phyloP scores from a whole-genome alignment of 2,329 filamentous ascomycete species.

The Xylariomycetidae sp. region DNA sequence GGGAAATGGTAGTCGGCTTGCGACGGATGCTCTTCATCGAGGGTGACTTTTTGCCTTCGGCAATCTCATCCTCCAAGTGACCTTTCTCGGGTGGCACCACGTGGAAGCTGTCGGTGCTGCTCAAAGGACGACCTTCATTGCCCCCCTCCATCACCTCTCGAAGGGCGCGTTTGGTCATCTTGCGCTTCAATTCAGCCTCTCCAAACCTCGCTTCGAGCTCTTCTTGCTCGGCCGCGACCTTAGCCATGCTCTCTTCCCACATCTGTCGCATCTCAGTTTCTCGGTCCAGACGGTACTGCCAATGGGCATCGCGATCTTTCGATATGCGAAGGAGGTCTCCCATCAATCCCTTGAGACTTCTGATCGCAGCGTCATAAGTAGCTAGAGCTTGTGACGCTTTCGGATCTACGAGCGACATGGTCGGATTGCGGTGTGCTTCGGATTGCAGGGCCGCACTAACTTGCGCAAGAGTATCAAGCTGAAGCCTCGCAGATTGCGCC shows the following conservation, averaged over 20 bases:
- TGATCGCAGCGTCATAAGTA: slow-evolving; percentile 86
- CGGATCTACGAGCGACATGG: slow-evolving; percentile 69
- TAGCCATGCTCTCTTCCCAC: slow-evolving; percentile 99
- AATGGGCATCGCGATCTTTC: slow-evolving; percentile 89
- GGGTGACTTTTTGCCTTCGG: slow-evolving; percentile 34
- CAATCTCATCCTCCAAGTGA: slow-evolving; percentile 29
- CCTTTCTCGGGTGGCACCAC: slow-evolving; percentile 25
- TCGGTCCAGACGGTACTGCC: slow-evolving; percentile 90
- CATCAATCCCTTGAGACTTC: slow-evolving; percentile 78
- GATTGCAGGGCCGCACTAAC: slow-evolving; percentile 77
- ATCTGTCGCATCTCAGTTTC: slow-evolving; percentile 88
- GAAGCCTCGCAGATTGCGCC: slow-evolving; percentile 87
- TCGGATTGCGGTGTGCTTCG: slow-evolving; percentile 66
- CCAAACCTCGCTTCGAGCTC: slow-evolving; percentile 81
- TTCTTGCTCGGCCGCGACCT: slow-evolving; percentile 92
- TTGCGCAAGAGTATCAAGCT: slow-evolving; percentile 83
- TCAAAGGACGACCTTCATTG: slow-evolving; percentile 33
- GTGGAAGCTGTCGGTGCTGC: slow-evolving; percentile 18
- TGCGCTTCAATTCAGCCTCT: slow-evolving; percentile 85
- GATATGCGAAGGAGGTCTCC: slow-evolving; percentile 88
- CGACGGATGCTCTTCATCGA: slow-evolving; percentile 38
- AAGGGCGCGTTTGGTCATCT: slow-evolving; percentile 81
- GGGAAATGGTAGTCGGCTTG: slow-evolving; percentile 63
- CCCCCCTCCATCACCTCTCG: slow-evolving; percentile 71
- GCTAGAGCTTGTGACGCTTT: slow-evolving; percentile 71